Percentiles rank a stretch among this genome's conserved stretches.
phyloP scores from a whole-genome alignment of 257 asterid species.

The Leptodermis oblonga region DNA sequence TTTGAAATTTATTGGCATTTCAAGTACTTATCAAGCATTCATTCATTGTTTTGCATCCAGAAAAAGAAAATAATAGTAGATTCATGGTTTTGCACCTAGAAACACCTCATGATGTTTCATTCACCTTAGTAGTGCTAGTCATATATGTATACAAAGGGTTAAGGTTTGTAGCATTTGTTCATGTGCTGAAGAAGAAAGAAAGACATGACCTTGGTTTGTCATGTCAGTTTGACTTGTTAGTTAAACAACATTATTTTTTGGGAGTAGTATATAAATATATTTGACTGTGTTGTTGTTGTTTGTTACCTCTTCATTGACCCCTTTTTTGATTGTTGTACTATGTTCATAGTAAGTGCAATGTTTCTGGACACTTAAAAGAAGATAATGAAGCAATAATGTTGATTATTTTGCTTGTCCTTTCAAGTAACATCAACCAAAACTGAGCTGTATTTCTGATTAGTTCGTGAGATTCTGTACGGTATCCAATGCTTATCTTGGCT shows the following conservation, averaged over 20 bases:
- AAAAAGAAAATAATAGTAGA: neutral
- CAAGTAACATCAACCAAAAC: too few relatives aligned
- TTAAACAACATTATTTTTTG: neutral
- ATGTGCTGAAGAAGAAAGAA: neutral
- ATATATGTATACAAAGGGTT: neutral
- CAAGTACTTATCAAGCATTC: conserved; percentile 21
- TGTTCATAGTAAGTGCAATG: neutral
- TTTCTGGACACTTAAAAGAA: neutral
- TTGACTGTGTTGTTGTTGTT: neutral
- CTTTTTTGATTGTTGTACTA: neutral
- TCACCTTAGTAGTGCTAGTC: neutral
- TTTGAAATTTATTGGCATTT: neutral
- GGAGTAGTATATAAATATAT: conserved; percentile 5
- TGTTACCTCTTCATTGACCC: neutral
- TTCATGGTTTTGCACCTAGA: neutral
- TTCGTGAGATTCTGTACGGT: too few relatives aligned
- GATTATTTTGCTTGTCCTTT: neutral
- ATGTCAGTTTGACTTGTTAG: conserved; percentile 4
- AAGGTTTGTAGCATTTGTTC: conserved; percentile 3
- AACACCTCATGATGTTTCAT: conserved; percentile 9
- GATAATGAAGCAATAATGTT: neutral
- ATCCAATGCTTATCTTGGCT: too few relatives aligned
- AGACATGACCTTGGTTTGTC: conserved; percentile 8
- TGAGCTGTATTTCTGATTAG: too few relatives aligned
- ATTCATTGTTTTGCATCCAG: conserved; percentile 36